Base-by-base conservation (phyloP, 805 yeast genomes). In the Metschnikowia gruessii region DNA sequence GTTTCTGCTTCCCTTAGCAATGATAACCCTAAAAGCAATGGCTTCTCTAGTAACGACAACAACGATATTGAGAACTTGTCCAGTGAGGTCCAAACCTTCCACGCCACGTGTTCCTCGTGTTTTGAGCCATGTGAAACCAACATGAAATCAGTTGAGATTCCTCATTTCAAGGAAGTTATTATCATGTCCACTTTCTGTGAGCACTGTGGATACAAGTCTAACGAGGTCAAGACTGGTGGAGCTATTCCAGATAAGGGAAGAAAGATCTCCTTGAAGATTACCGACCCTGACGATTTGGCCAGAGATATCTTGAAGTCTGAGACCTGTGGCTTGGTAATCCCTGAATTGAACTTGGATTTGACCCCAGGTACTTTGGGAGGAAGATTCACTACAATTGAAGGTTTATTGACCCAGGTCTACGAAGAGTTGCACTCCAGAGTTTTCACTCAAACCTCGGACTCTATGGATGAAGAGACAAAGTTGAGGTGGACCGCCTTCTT, bases 171-270 rank as follows among this genome's bases (percentile, higher is more conserved):
- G 70, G 98, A 94, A 55, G 99, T 94, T 34, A 85, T 94, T 49
- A 80, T 94, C 58, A 94, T 94, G 99, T 85, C 95, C 40, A 94
- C 99, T 1, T 83, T 80, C 1, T 94, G 99, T 71, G 91, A 84
- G 28, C 70, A 80, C 52, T 94, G 99, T 70, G 99, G 98, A 31
- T 94, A 87, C 70, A 92, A 88, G 70, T 87, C 96, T 15, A 94
- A 94, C 64, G 99, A 94, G 68, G 99, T 94, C 54, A 94, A 92
- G 71, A 94, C 99, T 4, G 99, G 99, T 49, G 99, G 99, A 58
- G 95, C 85, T 8, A 85, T 94, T 40, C 97, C 99, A 28, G 85
- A 74, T 2, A 76, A 82, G 64, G 99, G 97, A 51, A 82, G 82
- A 53, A 82, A 76, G 51, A 79, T 90, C 50, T 75, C 84, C 1